A percentile compares a stretch with the other conserved stretches of the same genome.
These are phyloP conservation scores for Wickerhamia fluorescens DNA, from an alignment of 805 yeast species.

Conservation along the genomic window DNA sequence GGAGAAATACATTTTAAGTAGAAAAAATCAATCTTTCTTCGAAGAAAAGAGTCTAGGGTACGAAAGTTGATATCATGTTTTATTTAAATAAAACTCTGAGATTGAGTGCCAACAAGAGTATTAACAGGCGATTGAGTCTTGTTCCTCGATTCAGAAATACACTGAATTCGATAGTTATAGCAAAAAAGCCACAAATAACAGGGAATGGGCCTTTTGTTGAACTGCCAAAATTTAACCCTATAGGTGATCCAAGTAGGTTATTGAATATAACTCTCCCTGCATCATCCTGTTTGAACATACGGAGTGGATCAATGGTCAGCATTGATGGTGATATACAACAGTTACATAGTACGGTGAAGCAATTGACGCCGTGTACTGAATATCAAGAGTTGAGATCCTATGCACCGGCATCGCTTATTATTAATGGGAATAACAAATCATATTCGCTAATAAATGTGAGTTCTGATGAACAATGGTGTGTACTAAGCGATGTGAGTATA, in stretches of 20 bases:
- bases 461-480: slow-evolving; percentile 32
- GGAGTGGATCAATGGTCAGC: slow-evolving; percentile 35
- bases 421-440: slow-evolving; percentile 27
- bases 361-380: slow-evolving; percentile 6
- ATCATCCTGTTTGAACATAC: slow-evolving; percentile 29
- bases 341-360: slow-evolving; percentile 11
- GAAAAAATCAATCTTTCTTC: too few species aligned
- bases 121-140: too few species aligned
- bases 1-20: too few species aligned
- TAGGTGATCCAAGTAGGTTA: slow-evolving; percentile 33
- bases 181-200: slow-evolving; percentile 27
- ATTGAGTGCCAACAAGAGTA: too few species aligned
- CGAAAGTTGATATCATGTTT: too few species aligned
- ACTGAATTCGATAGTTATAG: slow-evolving; percentile 1
- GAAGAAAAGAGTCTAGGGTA: too few species aligned
- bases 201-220: slow-evolving; percentile 43
- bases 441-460: slow-evolving; percentile 34
- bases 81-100: too few species aligned
- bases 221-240: slow-evolving; percentile 33
- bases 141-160: too few species aligned
- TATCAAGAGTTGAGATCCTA: slow-evolving; percentile 28
- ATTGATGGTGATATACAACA: slow-evolving; percentile 35
- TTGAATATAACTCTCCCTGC: slow-evolving; percentile 40
- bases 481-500: slow-evolving; percentile 27
- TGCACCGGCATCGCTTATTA: slow-evolving; percentile 24